These are phyloP conservation scores for Pontederia paniculata DNA, from an alignment of 176 grass and related monocot species.

Conservation along the genomic window DNA sequence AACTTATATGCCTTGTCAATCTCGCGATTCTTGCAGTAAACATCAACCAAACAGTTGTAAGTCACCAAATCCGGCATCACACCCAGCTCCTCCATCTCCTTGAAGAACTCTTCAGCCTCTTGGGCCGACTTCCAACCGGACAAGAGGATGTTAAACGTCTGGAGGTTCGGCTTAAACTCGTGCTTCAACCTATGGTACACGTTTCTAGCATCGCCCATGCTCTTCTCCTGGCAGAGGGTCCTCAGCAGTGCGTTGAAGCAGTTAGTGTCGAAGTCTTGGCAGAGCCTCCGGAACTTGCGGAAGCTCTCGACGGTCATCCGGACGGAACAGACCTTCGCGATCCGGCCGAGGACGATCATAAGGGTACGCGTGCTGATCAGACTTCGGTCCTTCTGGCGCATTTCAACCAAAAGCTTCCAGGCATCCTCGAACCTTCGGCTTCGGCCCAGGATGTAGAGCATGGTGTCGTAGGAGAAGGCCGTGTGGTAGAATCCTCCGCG, in stretches of 20 bases:
- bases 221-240: constrained; percentile 90
- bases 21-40: constrained; percentile 54
- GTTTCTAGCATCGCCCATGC: constrained; percentile 71
- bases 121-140: constrained; percentile 80
- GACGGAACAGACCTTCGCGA: constrained; percentile 84
- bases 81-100: constrained; percentile 59
- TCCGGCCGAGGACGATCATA: constrained; percentile 63
- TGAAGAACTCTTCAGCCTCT: constrained; percentile 67
- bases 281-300: constrained; percentile 41
- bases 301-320: constrained; percentile 62
- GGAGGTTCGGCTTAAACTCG: constrained; percentile 57
- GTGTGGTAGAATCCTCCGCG: constrained; percentile 49
- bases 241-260: constrained; percentile 80
- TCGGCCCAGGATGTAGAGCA: constrained; percentile 71
- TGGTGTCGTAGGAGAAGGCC: constrained; percentile 58
- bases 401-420: constrained; percentile 42
- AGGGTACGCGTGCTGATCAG: constrained; percentile 53
- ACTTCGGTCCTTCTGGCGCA: constrained; percentile 27
- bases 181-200: constrained; percentile 79
- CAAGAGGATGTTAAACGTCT: constrained; percentile 82
- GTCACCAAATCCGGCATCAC: constrained; percentile 60
- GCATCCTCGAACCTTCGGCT: constrained; percentile 44
- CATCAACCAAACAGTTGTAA: constrained; percentile 84
- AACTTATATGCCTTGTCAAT: constrained; percentile 57
- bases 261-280: constrained; percentile 25